phyloP scores from a whole-genome alignment of 2,329 filamentous ascomycete genomes.

The Aspergillus sergii region DNA sequence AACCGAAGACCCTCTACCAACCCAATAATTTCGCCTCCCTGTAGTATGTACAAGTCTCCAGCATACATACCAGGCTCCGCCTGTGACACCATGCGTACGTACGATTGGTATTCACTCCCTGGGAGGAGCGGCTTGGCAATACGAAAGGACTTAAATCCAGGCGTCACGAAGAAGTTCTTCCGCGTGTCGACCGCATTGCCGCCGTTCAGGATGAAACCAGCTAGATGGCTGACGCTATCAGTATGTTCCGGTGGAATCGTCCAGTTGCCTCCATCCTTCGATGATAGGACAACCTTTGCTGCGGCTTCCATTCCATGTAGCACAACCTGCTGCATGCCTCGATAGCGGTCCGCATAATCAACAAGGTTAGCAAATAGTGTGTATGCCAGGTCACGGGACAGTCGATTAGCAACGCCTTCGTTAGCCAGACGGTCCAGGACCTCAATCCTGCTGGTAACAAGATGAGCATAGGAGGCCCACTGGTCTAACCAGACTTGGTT shows the following conservation, averaged over 20 bases:
- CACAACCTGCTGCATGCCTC: slow-evolving; percentile 35
- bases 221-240: slow-evolving; percentile 38
- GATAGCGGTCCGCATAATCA: slow-evolving; percentile 33
- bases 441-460: slow-evolving; percentile 27
- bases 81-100: slow-evolving; percentile 35
- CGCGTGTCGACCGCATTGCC: slow-evolving; percentile 24
- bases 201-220: slow-evolving; percentile 37
- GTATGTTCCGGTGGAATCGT: slow-evolving; percentile 35
- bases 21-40: slow-evolving; percentile 36
- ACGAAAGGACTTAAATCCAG: slow-evolving; percentile 31
- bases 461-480: slow-evolving; percentile 24
- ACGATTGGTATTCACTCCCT: slow-evolving; percentile 30
- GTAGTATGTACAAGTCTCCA: slow-evolving; percentile 46
- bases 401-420: slow-evolving; percentile 28
- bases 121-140: slow-evolving; percentile 28
- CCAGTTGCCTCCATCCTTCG: slow-evolving; percentile 23
- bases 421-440: slow-evolving; percentile 28
- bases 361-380: slow-evolving; percentile 33
- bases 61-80: slow-evolving; percentile 31
- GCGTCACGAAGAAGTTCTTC: slow-evolving; percentile 34
- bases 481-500: slow-evolving; percentile 19
- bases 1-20: slow-evolving; percentile 39
- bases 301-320: slow-evolving; percentile 32
- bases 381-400: slow-evolving; percentile 39
- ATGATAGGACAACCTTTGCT: slow-evolving; percentile 32